A percentile compares a stretch with the other conserved stretches of the same genome.
Evolutionary conservation across 2,329 filamentous ascomycete genomes (phyloP).

Genomic region (Ascochyta rabiei): DNA sequence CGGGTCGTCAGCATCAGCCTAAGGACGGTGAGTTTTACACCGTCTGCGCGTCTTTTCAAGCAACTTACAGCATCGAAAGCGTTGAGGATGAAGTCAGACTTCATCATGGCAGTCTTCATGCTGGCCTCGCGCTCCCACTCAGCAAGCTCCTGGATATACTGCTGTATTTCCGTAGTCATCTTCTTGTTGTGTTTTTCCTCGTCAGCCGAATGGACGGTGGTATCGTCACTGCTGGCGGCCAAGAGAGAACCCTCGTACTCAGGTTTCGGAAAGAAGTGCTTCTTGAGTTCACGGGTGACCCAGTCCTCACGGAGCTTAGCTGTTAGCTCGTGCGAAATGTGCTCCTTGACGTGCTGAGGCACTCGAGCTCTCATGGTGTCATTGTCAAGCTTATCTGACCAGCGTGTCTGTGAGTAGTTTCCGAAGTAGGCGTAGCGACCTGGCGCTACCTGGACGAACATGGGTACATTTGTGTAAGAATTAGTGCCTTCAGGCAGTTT

Average conservation of each 20-base stretch:
- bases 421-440: conserved; percentile 52
- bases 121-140: conserved; percentile 50
- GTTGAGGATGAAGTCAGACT: conserved; percentile 46
- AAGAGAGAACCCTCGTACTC: conserved; percentile 47
- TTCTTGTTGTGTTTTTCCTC: conserved; percentile 29
- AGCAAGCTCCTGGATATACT: conserved; percentile 43
- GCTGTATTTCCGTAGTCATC: conserved; percentile 40
- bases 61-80: conserved; percentile 47
- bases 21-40: conserved; percentile 1
- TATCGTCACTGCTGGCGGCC: conserved; percentile 18
- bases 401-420: conserved; percentile 54
- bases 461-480: conserved; percentile 48
- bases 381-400: conserved; percentile 52
- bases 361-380: conserved; percentile 49
- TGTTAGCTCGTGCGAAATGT: conserved; percentile 50
- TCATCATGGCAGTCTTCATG: conserved; percentile 45
- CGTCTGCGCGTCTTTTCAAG: neutral
- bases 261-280: conserved; percentile 52
- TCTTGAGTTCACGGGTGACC: conserved; percentile 50
- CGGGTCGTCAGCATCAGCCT: conserved; percentile 49
- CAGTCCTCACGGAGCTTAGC: conserved; percentile 46
- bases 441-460: conserved; percentile 47
- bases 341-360: conserved; percentile 46
- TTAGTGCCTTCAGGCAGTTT: conserved; percentile 27
- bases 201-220: conserved; percentile 23